A percentile compares a stretch with the other conserved stretches of the same genome.
These are phyloP conservation scores for Rhizopogon roseolus DNA, from an alignment of 768 basidiomycete genomes.

Conservation along the genomic window DNA sequence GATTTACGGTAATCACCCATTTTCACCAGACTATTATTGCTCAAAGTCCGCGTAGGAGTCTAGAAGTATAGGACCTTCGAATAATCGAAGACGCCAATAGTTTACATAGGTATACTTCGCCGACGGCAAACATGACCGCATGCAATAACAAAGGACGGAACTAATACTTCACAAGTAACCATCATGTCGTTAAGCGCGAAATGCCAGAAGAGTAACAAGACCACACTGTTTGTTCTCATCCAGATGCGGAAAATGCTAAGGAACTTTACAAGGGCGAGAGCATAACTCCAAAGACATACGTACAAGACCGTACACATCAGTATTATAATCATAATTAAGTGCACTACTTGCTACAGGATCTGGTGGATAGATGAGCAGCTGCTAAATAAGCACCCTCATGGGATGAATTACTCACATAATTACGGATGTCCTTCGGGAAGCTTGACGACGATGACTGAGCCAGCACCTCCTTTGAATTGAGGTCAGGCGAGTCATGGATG, in stretches of 20 bases:
- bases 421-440: constrained; percentile 25
- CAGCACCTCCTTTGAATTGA: not conserved
- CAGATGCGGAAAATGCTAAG: no score
- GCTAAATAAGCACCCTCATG: not conserved
- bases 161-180: not conserved
- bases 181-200: not conserved
- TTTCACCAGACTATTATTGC: no score
- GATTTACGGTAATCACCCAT: no score
- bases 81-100: not conserved
- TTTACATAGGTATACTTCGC: not conserved
- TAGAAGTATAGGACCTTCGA: not conserved
- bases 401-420: constrained; percentile 26
- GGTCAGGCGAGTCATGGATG: constrained; percentile 14
- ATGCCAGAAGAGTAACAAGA: not conserved
- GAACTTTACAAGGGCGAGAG: no score
- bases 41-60: not conserved
- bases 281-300: not conserved
- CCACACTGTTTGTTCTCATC: no score
- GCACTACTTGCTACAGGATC: constrained; percentile 15
- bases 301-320: not conserved
- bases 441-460: constrained; percentile 20
- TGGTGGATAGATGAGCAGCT: constrained; percentile 11
- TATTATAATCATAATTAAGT: not conserved
- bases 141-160: not conserved
- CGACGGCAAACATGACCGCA: no score